Percentiles rank a stretch among this genome's conserved stretches.
Conservation (phyloP, 2,329 filamentous ascomycete genomes). For the Spiromastix sp. region DNA sequence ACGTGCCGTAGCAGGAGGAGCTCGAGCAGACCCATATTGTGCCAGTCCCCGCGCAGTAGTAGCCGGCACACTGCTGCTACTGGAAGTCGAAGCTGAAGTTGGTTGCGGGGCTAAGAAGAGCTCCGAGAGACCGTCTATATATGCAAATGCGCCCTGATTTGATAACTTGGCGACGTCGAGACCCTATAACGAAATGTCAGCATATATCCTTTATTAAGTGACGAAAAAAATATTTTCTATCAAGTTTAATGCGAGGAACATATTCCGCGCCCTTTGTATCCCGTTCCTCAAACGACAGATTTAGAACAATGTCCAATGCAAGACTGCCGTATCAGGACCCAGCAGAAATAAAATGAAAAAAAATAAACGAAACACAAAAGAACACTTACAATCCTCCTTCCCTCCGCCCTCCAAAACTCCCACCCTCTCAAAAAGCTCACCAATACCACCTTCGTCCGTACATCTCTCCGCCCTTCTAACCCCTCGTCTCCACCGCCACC, state of each 20-base stretch:
- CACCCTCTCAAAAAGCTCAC: conserved; percentile 74
- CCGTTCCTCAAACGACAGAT: background rate
- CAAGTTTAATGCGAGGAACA: background rate
- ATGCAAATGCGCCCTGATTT: conserved; percentile 52
- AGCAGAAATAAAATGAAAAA: conserved; percentile 2
- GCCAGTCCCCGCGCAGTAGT: background rate
- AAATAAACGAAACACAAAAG: background rate
- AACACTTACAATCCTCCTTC: conserved; percentile 51
- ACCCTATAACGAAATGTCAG: conserved; percentile 41
- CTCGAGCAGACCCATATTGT: background rate
- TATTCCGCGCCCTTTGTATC: background rate
- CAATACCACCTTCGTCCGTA: conserved; percentile 51
- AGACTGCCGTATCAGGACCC: too few species aligned
- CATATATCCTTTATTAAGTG: background rate
- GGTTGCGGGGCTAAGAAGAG: conserved; percentile 34
- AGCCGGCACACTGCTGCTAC: background rate
- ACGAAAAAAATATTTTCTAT: background rate
- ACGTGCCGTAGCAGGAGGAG: conserved; percentile 3
- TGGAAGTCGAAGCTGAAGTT: conserved; percentile 8
- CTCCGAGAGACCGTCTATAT: conserved; percentile 62
- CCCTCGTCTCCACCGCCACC: conserved; percentile 3
- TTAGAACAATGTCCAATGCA: too few species aligned
- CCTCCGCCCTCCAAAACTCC: conserved; percentile 67
- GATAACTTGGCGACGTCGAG: conserved; percentile 56
- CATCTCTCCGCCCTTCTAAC: conserved; percentile 16